These are phyloP conservation scores for Microbotryomycetes sp. DNA, from an alignment of 1,284 basidiomycete species.

Conservation along the genomic window DNA sequence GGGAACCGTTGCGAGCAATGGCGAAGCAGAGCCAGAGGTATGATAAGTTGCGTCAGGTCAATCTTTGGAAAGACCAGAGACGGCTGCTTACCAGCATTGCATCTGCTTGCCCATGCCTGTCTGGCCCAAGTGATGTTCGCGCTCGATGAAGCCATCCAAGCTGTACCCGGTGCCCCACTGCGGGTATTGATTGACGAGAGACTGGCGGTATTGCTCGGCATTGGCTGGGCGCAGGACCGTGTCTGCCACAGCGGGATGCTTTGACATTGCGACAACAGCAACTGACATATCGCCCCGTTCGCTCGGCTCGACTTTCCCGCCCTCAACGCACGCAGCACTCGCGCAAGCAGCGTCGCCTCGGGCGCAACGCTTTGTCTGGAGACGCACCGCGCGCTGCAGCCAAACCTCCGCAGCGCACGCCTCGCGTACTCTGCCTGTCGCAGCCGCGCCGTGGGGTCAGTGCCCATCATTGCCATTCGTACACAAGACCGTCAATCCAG, in stretches of 20 bases:
- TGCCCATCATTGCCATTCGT: too few relatives aligned
- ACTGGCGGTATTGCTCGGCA: background rate
- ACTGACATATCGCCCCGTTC: too few relatives aligned
- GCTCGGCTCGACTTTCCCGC: too few relatives aligned
- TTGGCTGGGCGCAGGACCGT: background rate
- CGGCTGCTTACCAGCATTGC: constrained; percentile 1
- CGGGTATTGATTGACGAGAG: background rate
- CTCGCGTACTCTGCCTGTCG: too few relatives aligned
- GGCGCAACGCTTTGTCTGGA: too few relatives aligned
- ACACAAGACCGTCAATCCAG: too few relatives aligned
- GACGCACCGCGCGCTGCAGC: too few relatives aligned
- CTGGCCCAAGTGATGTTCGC: background rate
- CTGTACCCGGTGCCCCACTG: background rate
- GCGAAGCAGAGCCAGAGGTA: background rate
- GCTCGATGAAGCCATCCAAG: background rate
- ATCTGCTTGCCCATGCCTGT: background rate
- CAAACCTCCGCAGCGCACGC: too few relatives aligned
- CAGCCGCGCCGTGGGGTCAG: too few relatives aligned
- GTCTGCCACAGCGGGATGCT: background rate
- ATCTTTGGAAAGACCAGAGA: background rate
- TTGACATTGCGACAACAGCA: background rate
- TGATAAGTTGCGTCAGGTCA: too few relatives aligned
- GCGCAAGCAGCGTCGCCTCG: too few relatives aligned
- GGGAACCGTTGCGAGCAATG: background rate
- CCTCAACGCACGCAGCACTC: too few relatives aligned